Evolutionary conservation across 345 rosid genomes (phyloP).

Genomic region (Noccaea bulbosa): DNA sequence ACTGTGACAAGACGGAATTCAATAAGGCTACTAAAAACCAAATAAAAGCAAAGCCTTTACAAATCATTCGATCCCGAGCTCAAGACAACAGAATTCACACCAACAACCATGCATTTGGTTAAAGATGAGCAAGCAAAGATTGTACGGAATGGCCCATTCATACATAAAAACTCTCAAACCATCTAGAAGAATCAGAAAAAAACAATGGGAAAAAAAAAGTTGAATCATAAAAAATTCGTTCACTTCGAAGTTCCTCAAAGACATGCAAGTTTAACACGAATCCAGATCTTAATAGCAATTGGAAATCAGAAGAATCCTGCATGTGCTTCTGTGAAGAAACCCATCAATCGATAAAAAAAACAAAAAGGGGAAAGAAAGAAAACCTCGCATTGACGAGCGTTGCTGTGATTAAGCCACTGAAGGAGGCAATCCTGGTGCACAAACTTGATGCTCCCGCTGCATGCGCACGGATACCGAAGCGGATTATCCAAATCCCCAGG

Average conservation of each 20-base stretch:
- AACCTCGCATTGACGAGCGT: conserved; percentile 99
- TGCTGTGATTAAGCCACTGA: conserved; percentile 99
- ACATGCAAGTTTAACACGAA: background rate
- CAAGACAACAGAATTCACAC: conserved; percentile 5
- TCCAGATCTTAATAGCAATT: conserved; percentile 21
- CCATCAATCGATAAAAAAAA: background rate
- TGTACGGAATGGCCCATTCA: background rate
- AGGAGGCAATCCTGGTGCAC: conserved; percentile 99
- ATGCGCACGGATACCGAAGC: conserved; percentile 92
- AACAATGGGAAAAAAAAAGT: background rate
- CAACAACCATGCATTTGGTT: conserved; percentile 4
- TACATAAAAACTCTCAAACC: background rate
- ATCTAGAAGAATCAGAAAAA: conserved; percentile 2
- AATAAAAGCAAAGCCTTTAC: background rate
- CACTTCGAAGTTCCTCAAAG: background rate
- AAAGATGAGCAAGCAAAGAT: conserved; percentile 1
- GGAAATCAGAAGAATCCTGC: background rate
- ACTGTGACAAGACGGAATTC: background rate
- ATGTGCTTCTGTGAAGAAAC: background rate
- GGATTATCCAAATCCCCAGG: conserved; percentile 95
- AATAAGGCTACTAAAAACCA: background rate
- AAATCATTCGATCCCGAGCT: background rate
- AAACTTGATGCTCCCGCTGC: conserved; percentile 97
- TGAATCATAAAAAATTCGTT: background rate
- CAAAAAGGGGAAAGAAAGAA: background rate